Conservation (phyloP, 495 filamentous ascomycete species). For the Xylona heveae region DNA sequence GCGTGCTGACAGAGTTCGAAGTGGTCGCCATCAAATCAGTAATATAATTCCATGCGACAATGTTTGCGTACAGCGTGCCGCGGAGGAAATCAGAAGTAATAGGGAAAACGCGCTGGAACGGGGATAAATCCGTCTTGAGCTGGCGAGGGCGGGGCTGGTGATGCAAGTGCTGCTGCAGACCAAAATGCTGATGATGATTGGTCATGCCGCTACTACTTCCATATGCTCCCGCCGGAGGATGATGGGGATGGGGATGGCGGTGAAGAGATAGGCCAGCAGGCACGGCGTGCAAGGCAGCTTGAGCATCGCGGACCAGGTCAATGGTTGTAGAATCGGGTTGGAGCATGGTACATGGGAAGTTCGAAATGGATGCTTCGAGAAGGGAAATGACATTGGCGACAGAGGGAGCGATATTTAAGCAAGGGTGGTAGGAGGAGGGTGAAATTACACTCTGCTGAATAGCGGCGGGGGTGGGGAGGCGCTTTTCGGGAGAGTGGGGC, state of each 20-base stretch:
- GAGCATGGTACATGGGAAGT: slow-evolving; percentile 5
- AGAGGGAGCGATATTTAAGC: too few relatives aligned
- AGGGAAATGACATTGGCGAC: not conserved
- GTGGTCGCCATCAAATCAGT: not conserved
- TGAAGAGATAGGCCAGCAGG: not conserved
- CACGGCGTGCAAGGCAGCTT: not conserved
- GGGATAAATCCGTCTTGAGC: not conserved
- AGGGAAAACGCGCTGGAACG: slow-evolving; percentile 1
- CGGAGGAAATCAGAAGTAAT: slow-evolving; percentile 1
- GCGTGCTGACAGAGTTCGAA: too few relatives aligned
- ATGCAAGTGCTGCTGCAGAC: too few relatives aligned
- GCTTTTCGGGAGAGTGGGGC: too few relatives aligned
- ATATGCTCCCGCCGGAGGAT: too few relatives aligned
- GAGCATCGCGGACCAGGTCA: not conserved
- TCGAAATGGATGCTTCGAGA: not conserved
- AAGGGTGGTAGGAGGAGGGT: too few relatives aligned
- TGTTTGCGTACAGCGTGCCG: slow-evolving; percentile 1
- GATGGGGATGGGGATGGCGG: not conserved
- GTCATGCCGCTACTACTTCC: too few relatives aligned
- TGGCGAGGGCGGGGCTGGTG: not conserved
- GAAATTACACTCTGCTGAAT: too few relatives aligned
- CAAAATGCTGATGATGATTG: too few relatives aligned
- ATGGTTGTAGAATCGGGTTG: slow-evolving; percentile 2
- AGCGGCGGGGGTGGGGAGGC: too few relatives aligned
- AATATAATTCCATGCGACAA: slow-evolving; percentile 2